Conservation (phyloP, 2,329 filamentous ascomycete species). For the Alternaria triticimaculans region DNA sequence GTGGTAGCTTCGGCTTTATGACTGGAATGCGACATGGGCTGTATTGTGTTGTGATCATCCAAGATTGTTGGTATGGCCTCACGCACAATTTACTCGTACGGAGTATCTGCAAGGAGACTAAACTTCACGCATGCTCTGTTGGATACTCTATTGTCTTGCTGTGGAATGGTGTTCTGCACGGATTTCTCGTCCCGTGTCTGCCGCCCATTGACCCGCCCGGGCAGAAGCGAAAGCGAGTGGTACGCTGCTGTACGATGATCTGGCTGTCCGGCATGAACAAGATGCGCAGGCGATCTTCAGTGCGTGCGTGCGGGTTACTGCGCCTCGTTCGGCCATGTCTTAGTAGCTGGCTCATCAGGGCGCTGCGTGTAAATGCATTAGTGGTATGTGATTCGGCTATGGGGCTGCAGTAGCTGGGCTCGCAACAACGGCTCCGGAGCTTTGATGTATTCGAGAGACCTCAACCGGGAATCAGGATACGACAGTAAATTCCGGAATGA, state of each 20-base stretch:
- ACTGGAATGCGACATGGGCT: conserved; percentile 11
- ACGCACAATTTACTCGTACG: neutral
- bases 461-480: neutral
- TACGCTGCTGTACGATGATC: conserved; percentile 3
- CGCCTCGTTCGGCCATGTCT: conserved; percentile 8
- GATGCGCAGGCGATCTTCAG: conserved; percentile 18
- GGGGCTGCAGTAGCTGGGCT: conserved; percentile 14
- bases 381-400: conserved; percentile 18
- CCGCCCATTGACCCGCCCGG: conserved; percentile 1
- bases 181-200: neutral
- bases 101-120: neutral
- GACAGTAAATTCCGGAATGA: neutral
- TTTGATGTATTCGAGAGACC: conserved; percentile 14
- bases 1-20: conserved; percentile 12
- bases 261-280: conserved; percentile 4
- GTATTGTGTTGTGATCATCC: conserved; percentile 3
- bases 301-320: conserved; percentile 1
- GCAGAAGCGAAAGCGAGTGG: conserved; percentile 8
- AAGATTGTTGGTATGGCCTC: neutral
- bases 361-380: conserved; percentile 14
- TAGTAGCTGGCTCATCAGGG: conserved; percentile 5
- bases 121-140: neutral
- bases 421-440: conserved; percentile 19
- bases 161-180: neutral
- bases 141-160: neutral